A percentile compares a stretch with the other conserved stretches of the same genome.
Evolutionary conservation across 495 filamentous ascomycete species (phyloP).

Genomic region (Pseudevernia furfuracea): DNA sequence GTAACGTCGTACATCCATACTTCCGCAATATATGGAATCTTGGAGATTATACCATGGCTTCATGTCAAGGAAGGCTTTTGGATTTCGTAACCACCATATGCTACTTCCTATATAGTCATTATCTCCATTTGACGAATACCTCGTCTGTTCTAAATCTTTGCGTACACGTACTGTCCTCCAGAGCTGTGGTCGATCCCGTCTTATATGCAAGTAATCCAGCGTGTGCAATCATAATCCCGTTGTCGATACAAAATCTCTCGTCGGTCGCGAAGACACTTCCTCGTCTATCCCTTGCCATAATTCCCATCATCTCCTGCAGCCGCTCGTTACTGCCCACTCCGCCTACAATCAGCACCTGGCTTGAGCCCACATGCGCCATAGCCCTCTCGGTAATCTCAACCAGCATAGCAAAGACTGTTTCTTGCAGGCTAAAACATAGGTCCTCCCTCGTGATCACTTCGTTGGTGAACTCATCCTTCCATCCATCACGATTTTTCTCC

Average conservation of each 20-base stretch:
- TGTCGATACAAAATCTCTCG: constrained; percentile 97
- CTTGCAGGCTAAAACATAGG: constrained; percentile 89
- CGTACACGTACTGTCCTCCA: constrained; percentile 82
- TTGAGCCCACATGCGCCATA: constrained; percentile 92
- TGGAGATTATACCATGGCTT: not conserved
- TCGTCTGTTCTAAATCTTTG: constrained; percentile 95
- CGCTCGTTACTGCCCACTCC: constrained; percentile 98
- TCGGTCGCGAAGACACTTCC: constrained; percentile 92
- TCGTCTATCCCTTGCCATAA: constrained; percentile 86
- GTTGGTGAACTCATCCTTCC: constrained; percentile 34
- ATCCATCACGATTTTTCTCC: constrained; percentile 28
- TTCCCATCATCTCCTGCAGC: constrained; percentile 95
- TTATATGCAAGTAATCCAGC: constrained; percentile 79
- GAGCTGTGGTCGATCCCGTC: constrained; percentile 64
- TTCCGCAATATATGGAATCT: not conserved
- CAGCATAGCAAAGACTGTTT: constrained; percentile 92
- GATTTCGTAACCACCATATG: not conserved
- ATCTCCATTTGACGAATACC: constrained; percentile 85
- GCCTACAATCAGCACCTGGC: constrained; percentile 87
- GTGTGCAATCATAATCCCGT: constrained; percentile 99
- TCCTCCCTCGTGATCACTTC: constrained; percentile 67
- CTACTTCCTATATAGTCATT: constrained; percentile 35
- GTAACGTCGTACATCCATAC: not conserved
- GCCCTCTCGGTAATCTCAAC: constrained; percentile 98
- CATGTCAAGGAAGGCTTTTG: not conserved